phyloP scores from a whole-genome alignment of 345 rosid species.

The Turnera subulata region DNA sequence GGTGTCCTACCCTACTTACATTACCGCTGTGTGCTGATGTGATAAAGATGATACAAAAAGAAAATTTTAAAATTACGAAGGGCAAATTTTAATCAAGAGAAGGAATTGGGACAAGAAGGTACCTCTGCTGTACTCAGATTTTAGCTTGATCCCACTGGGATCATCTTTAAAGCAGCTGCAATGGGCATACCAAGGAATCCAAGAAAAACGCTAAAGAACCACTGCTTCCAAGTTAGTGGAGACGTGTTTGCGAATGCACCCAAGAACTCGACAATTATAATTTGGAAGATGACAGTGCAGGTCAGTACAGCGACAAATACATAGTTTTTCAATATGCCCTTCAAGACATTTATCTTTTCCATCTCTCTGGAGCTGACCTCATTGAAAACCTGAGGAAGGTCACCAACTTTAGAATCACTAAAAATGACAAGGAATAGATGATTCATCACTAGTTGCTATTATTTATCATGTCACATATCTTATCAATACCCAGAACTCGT shows the following conservation, averaged over 20 bases:
- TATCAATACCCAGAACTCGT: too few relatives aligned
- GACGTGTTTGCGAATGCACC: slow-evolving; percentile 51
- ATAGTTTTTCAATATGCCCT: slow-evolving; percentile 26
- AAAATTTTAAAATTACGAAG: background rate
- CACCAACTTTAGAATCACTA: background rate
- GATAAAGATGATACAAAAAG: background rate
- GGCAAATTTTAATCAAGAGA: background rate
- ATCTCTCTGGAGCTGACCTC: slow-evolving; percentile 34
- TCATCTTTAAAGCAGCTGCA: slow-evolving; percentile 75
- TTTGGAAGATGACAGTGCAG: slow-evolving; percentile 23
- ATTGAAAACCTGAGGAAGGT: slow-evolving; percentile 23
- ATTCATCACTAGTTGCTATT: too few relatives aligned
- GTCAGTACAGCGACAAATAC: slow-evolving; percentile 23
- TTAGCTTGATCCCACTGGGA: slow-evolving; percentile 52
- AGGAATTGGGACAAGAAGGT: slow-evolving; percentile 1
- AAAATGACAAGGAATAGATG: background rate
- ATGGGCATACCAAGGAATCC: slow-evolving; percentile 98
- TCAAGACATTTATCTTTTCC: slow-evolving; percentile 30
- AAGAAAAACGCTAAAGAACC: slow-evolving; percentile 63
- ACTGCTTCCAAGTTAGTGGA: slow-evolving; percentile 64
- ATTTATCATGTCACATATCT: too few relatives aligned
- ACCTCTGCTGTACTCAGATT: slow-evolving; percentile 2
- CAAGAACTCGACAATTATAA: slow-evolving; percentile 28
- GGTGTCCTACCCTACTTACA: background rate
- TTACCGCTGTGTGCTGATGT: slow-evolving; percentile 8